Evolutionary conservation across 2,329 filamentous ascomycete genomes (phyloP), one percentile per base, ranked within the genome.

Genomic region (Colletotrichum incanum): DNA sequence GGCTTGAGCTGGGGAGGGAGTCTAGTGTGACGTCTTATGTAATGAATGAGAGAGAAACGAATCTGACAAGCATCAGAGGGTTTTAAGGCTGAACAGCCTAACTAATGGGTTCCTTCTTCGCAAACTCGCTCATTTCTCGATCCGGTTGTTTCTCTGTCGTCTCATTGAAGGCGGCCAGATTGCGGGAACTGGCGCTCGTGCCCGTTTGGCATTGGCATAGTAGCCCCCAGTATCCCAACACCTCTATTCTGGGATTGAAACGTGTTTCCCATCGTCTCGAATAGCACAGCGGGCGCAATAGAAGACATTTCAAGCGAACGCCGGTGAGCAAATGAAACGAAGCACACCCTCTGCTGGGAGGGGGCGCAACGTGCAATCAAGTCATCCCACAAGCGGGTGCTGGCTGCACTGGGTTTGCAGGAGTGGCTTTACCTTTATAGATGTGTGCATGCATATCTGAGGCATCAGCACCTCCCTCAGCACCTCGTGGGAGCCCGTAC

Each of bases 1-100:
- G 43, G 66, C 66, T 60, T 34, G 26, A 65, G 62, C 62, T 54
- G 26, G 31, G 23, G 7, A 31, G 47, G 34, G 45, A 45, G 61
- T 43, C 61, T 41, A 18, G n/a, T 16, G 20, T 54, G 69, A 64
- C 34, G 59, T 70, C 58, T 54, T 64, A 54, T 54, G 59, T 64
- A 70, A 58, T 69, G 52, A 52, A 60, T 54, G 58, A 59, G n/a
- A 45, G 50, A 31, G 20, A 37, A 47, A 45, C 20, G 34, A 31
- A 12, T 5, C 26, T 34, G 18, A n/a, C 18, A 23, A n/a, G 20
- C 45, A 31, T 23, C 5, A 5, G 28, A 5, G 58, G 43, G 18
- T 28, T 47, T 23, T 16, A 7, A 31, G 16, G 2, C 31, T 20
- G 34, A 8, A 12, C 28, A 11, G 26, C 41, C 39, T 4, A 7